Evolutionary conservation across 139 green algal species (phyloP).

Genomic region (Tetradesmus obliquus): DNA sequence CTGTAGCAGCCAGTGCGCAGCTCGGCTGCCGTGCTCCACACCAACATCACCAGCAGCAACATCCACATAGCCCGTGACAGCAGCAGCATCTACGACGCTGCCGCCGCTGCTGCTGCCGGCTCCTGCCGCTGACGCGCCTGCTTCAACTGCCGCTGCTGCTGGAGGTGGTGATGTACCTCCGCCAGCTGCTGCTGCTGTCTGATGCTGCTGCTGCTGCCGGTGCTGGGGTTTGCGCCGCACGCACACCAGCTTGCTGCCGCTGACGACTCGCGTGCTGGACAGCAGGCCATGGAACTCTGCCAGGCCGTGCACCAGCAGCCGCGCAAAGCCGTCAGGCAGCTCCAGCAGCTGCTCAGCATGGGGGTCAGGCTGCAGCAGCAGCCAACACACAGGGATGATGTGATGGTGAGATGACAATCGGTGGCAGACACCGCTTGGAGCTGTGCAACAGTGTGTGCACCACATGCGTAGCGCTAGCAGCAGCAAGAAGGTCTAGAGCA

Average conservation of each 20-base stretch:
- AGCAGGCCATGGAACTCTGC: slow-evolving; percentile 63
- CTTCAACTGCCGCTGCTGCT: neutral
- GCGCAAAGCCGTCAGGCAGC: slow-evolving; percentile 43
- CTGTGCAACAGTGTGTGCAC: neutral
- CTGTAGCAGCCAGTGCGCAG: slow-evolving; percentile 14
- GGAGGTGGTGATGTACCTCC: neutral
- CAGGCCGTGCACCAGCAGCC: slow-evolving; percentile 64
- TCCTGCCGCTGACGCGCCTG: neutral
- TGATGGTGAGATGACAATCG: neutral
- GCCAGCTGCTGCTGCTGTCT: neutral
- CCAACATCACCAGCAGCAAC: neutral
- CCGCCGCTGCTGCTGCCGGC: neutral
- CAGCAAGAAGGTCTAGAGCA: too few species aligned
- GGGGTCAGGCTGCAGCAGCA: neutral
- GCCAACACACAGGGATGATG: neutral
- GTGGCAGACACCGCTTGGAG: neutral
- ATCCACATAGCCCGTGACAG: neutral
- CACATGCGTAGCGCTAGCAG: too few species aligned
- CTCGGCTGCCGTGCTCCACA: neutral
- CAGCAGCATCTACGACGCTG: neutral
- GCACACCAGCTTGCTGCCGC: neutral
- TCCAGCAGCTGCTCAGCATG: slow-evolving; percentile 41
- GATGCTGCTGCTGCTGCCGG: neutral
- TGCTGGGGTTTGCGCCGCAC: neutral
- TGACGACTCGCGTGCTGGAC: neutral